Percentiles rank a stretch among this genome's conserved stretches.
Evolutionary conservation across 129 eudicot genomes (phyloP).

Genomic region (carrot (Daucus carota)): DNA sequence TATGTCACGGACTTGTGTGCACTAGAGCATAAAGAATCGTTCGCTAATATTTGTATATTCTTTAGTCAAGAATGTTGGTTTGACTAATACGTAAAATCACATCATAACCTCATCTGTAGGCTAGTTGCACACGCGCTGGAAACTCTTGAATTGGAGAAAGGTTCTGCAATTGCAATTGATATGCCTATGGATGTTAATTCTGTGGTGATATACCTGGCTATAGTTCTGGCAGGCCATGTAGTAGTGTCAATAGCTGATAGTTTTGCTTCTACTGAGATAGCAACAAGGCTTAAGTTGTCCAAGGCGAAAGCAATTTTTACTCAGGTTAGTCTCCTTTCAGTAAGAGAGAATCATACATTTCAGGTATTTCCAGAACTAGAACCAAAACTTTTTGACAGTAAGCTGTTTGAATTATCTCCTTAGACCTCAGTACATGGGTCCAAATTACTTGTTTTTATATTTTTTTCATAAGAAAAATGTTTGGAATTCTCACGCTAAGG

Average conservation of each 20-base stretch:
- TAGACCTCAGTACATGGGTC: not conserved
- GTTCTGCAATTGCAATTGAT: slow-evolving; percentile 90
- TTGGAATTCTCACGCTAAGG: not conserved
- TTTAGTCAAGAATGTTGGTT: slow-evolving; percentile 3
- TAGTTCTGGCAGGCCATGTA: slow-evolving; percentile 74
- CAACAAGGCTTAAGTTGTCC: slow-evolving; percentile 60
- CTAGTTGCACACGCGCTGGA: slow-evolving; percentile 70
- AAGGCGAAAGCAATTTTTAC: slow-evolving; percentile 87
- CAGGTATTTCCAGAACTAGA: not conserved
- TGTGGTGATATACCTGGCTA: slow-evolving; percentile 85
- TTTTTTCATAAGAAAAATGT: not conserved
- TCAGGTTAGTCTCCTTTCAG: slow-evolving; percentile 43
- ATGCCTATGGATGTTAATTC: slow-evolving; percentile 95
- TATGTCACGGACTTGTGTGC: not conserved
- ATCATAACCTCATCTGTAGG: slow-evolving; percentile 36
- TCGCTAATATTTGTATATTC: not conserved
- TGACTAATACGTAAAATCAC: slow-evolving; percentile 10
- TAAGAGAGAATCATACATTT: not conserved
- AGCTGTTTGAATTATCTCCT: not conserved
- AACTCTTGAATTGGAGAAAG: slow-evolving; percentile 51
- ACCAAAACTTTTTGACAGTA: not conserved
- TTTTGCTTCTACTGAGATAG: slow-evolving; percentile 78
- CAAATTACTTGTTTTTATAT: not conserved
- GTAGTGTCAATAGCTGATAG: slow-evolving; percentile 97
- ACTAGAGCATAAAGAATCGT: not conserved